Evolutionary conservation across 208 protist species (phyloP).

Genomic region (Leishmania turanica): DNA sequence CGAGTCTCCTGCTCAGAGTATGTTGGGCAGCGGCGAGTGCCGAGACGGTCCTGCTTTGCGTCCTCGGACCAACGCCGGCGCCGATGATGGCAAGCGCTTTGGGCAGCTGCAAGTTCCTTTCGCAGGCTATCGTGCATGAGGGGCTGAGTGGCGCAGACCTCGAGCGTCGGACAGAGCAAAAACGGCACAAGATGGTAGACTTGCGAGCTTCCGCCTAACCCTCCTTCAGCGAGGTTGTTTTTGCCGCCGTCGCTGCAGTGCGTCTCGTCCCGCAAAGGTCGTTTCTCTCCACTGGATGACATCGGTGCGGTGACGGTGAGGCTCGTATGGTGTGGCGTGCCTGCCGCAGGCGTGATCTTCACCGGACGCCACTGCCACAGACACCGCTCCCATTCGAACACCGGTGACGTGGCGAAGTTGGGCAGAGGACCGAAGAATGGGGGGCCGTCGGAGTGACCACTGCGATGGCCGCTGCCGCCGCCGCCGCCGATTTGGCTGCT

Average conservation of each 20-base stretch:
- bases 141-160: constrained; percentile 17
- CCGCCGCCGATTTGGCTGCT: neutral
- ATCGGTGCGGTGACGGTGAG: neutral
- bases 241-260: neutral
- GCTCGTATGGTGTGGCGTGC: neutral
- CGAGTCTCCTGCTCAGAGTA: neutral
- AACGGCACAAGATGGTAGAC: constrained; percentile 44
- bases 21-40: neutral
- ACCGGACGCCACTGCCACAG: constrained; percentile 78
- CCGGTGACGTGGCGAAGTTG: constrained; percentile 44
- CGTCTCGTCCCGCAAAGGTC: neutral
- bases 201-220: neutral
- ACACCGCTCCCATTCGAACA: constrained; percentile 44
- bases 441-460: neutral
- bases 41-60: neutral
- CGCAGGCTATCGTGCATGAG: constrained; percentile 11
- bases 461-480: neutral
- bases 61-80: neutral
- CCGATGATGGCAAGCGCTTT: neutral
- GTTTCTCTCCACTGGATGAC: neutral
- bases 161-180: constrained; percentile 39
- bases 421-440: constrained; percentile 21
- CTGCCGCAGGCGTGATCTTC: constrained; percentile 1
- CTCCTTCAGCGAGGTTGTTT: neutral
- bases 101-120: constrained; percentile 1